Evolutionary conservation across 495 filamentous ascomycete species (phyloP), one percentile per base, ranked within the genome.

Genomic region (Penicillium chermesinum): DNA sequence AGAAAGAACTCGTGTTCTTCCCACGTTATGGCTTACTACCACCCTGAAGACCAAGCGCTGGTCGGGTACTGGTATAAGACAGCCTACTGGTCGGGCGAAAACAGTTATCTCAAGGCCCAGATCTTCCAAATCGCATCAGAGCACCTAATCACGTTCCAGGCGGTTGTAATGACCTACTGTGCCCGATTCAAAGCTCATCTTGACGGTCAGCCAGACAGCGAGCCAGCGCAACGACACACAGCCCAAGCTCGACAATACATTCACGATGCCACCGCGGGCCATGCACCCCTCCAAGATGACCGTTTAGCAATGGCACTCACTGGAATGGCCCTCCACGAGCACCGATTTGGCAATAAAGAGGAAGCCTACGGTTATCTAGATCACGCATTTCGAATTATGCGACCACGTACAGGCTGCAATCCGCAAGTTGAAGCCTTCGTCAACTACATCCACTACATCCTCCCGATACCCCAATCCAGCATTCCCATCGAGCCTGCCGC

Each of bases 61-160:
- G 55, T 53, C 2, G 67, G 71, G 38, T 62, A 62, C 39, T 75
- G 68, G 68, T 55, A 48, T 52, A 61, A 63, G 30, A 57, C 73
- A 48, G 58, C 61, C 0, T 75, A 75, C 48, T 75, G 71, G 71
- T 75, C 71, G 7, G 71, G 71, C 0, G 65, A 70, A 40, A 73
- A 73, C 44, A 41, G 46, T 30, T 57, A 66, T 20, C 35, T 73
- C 1, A 75, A 75, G 46, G 55, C 67, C 15, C 61, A 58, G 17
- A 60, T 69, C 7, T 73, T 70, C 40, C 61, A 58, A 19, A 59
- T 56, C 7, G 63, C 69, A 21, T 66, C 68, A 62, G 44, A 46
- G 30, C 58, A 73, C 52, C 69, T 64, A 2, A 48, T 69, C 10
- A 43, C 64, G 1, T 75, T 75, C 45, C 62, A 69, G 35, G 58